Conservation (phyloP, 768 basidiomycete genomes). For the Boletus rufocinnamomeus region DNA sequence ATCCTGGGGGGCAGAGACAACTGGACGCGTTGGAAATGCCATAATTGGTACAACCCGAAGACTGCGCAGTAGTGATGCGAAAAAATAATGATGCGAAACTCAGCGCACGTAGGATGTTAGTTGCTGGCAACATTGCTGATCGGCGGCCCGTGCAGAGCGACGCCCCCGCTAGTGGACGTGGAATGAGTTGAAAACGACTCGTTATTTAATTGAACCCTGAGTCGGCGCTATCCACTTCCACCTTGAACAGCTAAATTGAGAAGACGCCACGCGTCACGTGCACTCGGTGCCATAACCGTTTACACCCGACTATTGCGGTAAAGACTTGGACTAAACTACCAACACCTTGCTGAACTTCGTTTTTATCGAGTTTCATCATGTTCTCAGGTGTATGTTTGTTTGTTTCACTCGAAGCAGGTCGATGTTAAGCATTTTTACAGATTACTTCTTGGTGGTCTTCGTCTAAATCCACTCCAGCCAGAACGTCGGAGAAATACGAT, state of each 20-base stretch:
- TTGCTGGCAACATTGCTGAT: conserved; percentile 13
- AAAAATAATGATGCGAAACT: conserved; percentile 13
- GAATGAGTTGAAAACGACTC: neutral
- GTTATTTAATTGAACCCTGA: neutral
- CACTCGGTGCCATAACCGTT: neutral
- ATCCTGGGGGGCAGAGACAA: conserved; percentile 82
- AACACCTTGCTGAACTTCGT: neutral
- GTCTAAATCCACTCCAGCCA: conserved; percentile 27
- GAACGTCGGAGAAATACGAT: conserved; percentile 53
- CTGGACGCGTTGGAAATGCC: conserved; percentile 24
- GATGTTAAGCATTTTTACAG: conserved; percentile 30
- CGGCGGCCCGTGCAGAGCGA: neutral
- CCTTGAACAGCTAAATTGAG: too few relatives aligned
- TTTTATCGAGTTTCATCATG: conserved; percentile 35
- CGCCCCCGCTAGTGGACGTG: neutral
- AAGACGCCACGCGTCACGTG: neutral
- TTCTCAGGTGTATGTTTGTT: conserved; percentile 41
- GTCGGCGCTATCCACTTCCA: too few relatives aligned
- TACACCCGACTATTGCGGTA: too few relatives aligned
- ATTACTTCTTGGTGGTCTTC: conserved; percentile 60
- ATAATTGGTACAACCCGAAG: conserved; percentile 31
- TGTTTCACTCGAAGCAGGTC: neutral
- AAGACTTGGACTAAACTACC: neutral
- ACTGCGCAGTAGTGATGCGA: conserved; percentile 22
- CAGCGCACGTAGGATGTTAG: conserved; percentile 10